Evolutionary conservation across 768 basidiomycete genomes (phyloP).

Genomic region (Psilocybe tampanensis): DNA sequence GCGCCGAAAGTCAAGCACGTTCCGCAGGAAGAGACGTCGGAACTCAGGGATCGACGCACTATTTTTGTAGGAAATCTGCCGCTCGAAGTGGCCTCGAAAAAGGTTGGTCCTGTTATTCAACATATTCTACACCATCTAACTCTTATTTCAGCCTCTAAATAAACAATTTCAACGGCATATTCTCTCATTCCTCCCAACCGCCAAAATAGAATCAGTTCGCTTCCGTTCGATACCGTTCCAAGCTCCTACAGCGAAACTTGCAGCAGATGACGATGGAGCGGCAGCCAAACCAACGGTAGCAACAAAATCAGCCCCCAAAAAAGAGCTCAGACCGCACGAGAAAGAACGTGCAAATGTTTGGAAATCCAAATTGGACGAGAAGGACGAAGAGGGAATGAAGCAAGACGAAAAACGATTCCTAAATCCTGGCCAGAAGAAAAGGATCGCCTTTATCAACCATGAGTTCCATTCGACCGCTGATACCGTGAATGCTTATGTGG

Average conservation of each 20-base stretch:
- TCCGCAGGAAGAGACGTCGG: slow-evolving; percentile 72
- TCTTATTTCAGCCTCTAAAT: slow-evolving; percentile 57
- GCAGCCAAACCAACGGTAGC: slow-evolving; percentile 26
- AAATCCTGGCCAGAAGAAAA: slow-evolving; percentile 86
- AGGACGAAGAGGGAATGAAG: slow-evolving; percentile 45
- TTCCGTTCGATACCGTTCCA: slow-evolving; percentile 95
- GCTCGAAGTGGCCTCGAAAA: slow-evolving; percentile 72
- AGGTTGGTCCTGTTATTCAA: slow-evolving; percentile 48
- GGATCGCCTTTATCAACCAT: slow-evolving; percentile 90
- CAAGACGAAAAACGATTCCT: slow-evolving; percentile 67
- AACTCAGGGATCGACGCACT: slow-evolving; percentile 77
- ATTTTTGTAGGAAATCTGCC: slow-evolving; percentile 92
- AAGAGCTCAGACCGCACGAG: slow-evolving; percentile 50
- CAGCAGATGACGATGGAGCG: slow-evolving; percentile 38
- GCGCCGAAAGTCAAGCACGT: slow-evolving; percentile 46
- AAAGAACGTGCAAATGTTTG: slow-evolving; percentile 62
- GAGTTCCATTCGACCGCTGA: slow-evolving; percentile 83
- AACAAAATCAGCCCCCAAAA: slow-evolving; percentile 20
- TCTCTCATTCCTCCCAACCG: slow-evolving; percentile 64
- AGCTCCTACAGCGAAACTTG: slow-evolving; percentile 69
- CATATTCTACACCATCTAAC: background rate
- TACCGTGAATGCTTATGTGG: slow-evolving; percentile 85
- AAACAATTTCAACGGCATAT: slow-evolving; percentile 82
- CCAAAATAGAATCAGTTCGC: slow-evolving; percentile 89
- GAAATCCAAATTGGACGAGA: slow-evolving; percentile 45